Conservation (phyloP, 352 stramenopile species). For the Globisporangium camurandrum region DNA sequence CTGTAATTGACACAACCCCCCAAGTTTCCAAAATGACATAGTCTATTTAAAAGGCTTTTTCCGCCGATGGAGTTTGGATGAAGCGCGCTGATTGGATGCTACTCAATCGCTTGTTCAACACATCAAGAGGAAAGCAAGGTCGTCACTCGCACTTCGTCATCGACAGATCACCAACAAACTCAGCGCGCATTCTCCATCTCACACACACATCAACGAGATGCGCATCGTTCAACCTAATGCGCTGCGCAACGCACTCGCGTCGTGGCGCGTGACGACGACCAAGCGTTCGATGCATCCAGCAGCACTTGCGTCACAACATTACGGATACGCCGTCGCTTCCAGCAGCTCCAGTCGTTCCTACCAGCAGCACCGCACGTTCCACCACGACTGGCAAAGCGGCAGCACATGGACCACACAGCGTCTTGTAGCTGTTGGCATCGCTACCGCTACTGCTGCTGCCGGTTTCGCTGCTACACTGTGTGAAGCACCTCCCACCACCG, state of each 20-base stretch:
- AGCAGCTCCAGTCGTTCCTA: not conserved
- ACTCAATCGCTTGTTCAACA: too few relatives aligned
- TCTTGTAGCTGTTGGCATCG: slow-evolving; percentile 4
- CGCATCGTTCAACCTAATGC: slow-evolving; percentile 1
- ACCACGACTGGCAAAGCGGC: not conserved
- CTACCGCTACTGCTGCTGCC: not conserved
- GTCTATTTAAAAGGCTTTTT: too few relatives aligned
- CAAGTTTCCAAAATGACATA: too few relatives aligned
- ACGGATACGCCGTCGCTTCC: not conserved
- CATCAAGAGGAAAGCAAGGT: too few relatives aligned
- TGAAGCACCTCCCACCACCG: slow-evolving; percentile 2
- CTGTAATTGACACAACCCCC: too few relatives aligned
- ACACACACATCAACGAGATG: too few relatives aligned
- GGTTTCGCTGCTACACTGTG: slow-evolving; percentile 11
- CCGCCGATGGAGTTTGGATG: too few relatives aligned
- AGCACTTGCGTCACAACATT: not conserved
- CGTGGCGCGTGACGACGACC: not conserved
- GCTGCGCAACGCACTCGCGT: slow-evolving; percentile 6
- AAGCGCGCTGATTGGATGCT: too few relatives aligned
- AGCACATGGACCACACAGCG: not conserved
- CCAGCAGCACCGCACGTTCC: not conserved
- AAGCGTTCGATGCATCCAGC: slow-evolving; percentile 1
- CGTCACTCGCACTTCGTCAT: too few relatives aligned
- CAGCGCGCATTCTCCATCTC: too few relatives aligned
- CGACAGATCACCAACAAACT: too few relatives aligned